Base-by-base conservation (phyloP, 305 asterid genomes). In the Plantago coronopus region DNA sequence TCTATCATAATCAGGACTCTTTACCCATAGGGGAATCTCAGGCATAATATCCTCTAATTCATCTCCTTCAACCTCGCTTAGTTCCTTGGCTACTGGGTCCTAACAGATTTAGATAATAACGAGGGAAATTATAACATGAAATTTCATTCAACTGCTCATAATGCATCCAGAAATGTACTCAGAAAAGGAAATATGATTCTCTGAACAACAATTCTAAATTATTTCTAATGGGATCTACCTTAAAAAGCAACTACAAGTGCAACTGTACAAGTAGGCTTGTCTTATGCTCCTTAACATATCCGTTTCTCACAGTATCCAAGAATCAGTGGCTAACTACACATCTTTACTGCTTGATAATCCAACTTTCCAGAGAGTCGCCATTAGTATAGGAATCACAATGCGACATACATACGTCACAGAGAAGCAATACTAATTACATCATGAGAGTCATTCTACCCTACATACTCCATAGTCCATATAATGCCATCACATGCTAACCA, bases 11-110 rank as follows among this genome's bases (percentile, higher is more conserved):
- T 90, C 96, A 11, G 97, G 95, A 64, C 80, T 80, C 72, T 90
- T 90, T 23, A 87, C 83, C 97, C 97, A 90, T 22, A 78, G 66
- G 37, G 96, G 96, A 63, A 90, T 80, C 64, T 87, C 97, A 2
- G 87, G 80, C 83, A 80, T 76, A 46, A 87, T 81, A 54, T 85
- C 87, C 72, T 81, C 88, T 66, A 90, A 43, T 31, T 66, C 77
- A 37, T 63, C 69, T 13, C 80, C 15, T 57, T 81, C 89, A 43
- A 81, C 77, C 66, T 90, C 94, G 21, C 58, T 63, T 40, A 87
- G 69, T 17, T 86, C 79, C 70, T 17, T 79, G 51, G 60, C 25
- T 61, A 53, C 78, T 12, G 78, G 76, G 63, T 78, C 93, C 97
- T 90, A 74, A 37, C 60, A 69, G n/a, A n/a, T n/a, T n/a, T 53